phyloP scores from a whole-genome alignment of 768 basidiomycete species.

The Candolleomyces aberdarensis region DNA sequence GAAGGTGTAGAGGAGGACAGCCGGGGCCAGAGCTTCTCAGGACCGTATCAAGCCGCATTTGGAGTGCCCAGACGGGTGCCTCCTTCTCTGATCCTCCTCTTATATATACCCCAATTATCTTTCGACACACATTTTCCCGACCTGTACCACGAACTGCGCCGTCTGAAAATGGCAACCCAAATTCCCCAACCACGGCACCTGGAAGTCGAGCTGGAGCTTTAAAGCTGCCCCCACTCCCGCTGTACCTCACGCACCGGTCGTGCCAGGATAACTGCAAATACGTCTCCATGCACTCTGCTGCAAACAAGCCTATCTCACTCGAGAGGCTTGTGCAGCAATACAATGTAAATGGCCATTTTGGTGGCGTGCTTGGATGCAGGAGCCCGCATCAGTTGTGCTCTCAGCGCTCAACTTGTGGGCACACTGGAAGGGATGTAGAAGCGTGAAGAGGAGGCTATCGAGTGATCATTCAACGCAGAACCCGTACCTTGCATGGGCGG shows the following conservation, averaged over 20 bases:
- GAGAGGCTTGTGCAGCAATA: conserved; percentile 66
- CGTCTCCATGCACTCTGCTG: conserved; percentile 78
- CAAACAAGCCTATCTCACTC: conserved; percentile 45
- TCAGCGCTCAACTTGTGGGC: conserved; percentile 81
- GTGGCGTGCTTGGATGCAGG: conserved; percentile 85
- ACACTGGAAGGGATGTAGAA: conserved; percentile 60
- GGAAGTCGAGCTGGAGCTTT: no score
- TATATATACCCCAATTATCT: no score
- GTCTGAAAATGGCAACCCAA: no score
- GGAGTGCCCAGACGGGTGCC: no score
- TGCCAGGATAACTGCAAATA: conserved; percentile 90
- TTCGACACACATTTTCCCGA: no score
- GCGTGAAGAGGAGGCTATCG: conserved; percentile 46
- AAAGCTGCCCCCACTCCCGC: conserved; percentile 33
- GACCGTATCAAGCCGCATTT: no score
- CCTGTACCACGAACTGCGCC: no score
- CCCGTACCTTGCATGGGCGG: conserved; percentile 65
- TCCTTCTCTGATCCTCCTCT: no score
- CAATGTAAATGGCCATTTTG: conserved; percentile 96
- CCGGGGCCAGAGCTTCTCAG: no score
- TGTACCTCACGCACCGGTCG: conserved; percentile 79
- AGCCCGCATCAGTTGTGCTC: conserved; percentile 89
- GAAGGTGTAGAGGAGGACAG: no score
- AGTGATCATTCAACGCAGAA: conserved; percentile 61
- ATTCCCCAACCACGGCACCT: no score